A percentile compares a stretch with the other conserved stretches of the same genome.
These are phyloP conservation scores for Tulasnella sp. DNA, from an alignment of 768 basidiomycete genomes.

Conservation along the genomic window DNA sequence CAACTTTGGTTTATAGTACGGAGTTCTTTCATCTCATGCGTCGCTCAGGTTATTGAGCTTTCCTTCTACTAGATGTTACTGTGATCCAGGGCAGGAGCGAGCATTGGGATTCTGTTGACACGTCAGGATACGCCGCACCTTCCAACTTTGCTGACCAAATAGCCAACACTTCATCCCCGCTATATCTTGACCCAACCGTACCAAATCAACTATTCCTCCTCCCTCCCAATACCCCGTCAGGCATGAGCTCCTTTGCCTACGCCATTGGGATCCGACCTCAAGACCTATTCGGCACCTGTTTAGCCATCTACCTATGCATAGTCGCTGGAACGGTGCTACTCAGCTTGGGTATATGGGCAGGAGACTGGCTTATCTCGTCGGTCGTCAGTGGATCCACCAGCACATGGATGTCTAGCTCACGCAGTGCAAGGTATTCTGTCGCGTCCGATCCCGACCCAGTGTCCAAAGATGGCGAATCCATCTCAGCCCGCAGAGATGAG, in stretches of 20 bases:
- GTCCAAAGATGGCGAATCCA: slow-evolving; percentile 16
- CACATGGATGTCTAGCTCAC: slow-evolving; percentile 28
- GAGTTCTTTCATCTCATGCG: slow-evolving; percentile 34
- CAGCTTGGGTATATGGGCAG: slow-evolving; percentile 59
- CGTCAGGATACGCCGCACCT: slow-evolving; percentile 51
- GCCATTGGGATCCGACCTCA: slow-evolving; percentile 71
- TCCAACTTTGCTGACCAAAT: slow-evolving; percentile 66
- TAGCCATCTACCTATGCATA: slow-evolving; percentile 75
- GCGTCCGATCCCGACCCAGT: slow-evolving; percentile 30
- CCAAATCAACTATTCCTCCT: slow-evolving; percentile 59
- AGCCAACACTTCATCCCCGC: slow-evolving; percentile 53
- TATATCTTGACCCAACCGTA: slow-evolving; percentile 59
- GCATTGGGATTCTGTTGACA: slow-evolving; percentile 61
- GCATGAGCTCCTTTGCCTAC: slow-evolving; percentile 76
- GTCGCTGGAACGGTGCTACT: slow-evolving; percentile 59
- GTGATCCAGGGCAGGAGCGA: slow-evolving; percentile 41
- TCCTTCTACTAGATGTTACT: slow-evolving; percentile 55
- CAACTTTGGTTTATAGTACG: slow-evolving; percentile 41
- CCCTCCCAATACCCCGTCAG: slow-evolving; percentile 40
- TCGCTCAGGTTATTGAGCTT: slow-evolving; percentile 39
- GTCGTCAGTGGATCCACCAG: slow-evolving; percentile 25
- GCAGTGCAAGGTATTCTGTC: slow-evolving; percentile 21
- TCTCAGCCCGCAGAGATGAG: slow-evolving; percentile 23
- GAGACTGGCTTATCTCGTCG: slow-evolving; percentile 47
- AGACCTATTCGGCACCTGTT: slow-evolving; percentile 72